Evolutionary conservation across 495 filamentous ascomycete genomes (phyloP), one percentile per base, ranked within the genome.

Genomic region (Podospora australis): DNA sequence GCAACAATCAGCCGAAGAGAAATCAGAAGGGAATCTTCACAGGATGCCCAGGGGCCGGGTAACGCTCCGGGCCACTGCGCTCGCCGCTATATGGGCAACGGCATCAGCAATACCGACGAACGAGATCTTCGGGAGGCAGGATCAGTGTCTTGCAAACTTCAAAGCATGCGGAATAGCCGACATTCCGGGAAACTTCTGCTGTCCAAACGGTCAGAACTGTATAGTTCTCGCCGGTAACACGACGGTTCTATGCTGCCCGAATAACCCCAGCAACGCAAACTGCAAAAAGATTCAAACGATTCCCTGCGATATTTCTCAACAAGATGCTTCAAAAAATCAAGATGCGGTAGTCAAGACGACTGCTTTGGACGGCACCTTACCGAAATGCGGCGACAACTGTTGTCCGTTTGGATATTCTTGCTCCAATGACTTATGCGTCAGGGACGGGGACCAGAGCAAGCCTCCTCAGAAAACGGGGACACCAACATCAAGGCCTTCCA

Each of bases 381-480:
- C 68, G 36, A 70, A 64, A 38, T 90, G 86, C 50, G 79, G 77
- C 14, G 50, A 42, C n/a, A 67, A 62, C 7, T 94, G 88, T 66
- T 94, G 88, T 60, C 90, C 90, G 0, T 81, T 85, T 56, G 90
- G 89, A 16, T 95, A 86, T 59, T 73, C 65, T 13, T 96, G 90
- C 68, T 60, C 68, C 20, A 53, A 56, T 14, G 52, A 70, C 35
- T 45, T 72, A 50, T 74, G 74, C 43, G 50, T 58, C 17, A 65
- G 44, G 53, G 53, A 73, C 42, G 25, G 43, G 3, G 60, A 73
- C 52, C 72, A 76, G 49, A 65, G 54, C 48, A 48, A 49, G 4
- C 35, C 47, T 2, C 59, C 65, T 9, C 32, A 45, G 6, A 51
- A 55, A 32, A 30, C 56, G 4, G 57, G 32, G 25, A 54, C 54